Base-by-base conservation (phyloP, 1,284 basidiomycete species). In the Apiotrichum gracile region DNA sequence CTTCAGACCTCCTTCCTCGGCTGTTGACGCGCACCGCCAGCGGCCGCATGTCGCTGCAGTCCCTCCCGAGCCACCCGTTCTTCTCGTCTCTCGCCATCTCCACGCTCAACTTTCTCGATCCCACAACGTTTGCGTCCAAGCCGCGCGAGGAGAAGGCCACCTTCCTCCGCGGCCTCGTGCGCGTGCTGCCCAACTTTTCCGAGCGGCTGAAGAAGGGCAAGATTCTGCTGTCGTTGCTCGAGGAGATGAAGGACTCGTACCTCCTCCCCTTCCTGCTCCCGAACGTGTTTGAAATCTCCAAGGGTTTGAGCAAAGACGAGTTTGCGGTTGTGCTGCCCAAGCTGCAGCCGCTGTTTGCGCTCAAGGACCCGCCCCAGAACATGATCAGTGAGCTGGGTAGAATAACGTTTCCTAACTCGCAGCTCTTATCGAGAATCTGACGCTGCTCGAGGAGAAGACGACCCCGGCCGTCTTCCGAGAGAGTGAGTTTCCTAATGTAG, bases 1-100 rank as follows among this genome's bases (percentile, higher is more conserved):
- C 35, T 19, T 5, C 60, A 93, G 91, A 82, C 45, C 80, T 96
- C 27, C 79, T 97, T 42, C 80, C 81, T 25, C 81, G 84, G 2
- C 78, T 96, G 31, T 80, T 96, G 54, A 93, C 91, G 3, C 82
- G 91, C 50, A 83, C 85, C 60, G 82, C 88, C 16, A 79, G 80
- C 31, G 80, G 79, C 43, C 79, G 96, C 25, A 85, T 91, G 14
- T 84, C 84, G 0, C 88, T 94, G 3, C 77, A 82, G 4, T 83
- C 85, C 1, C 83, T 98, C 37, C 85, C 90, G 8, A 81, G 85
- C 0, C 85, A 91, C 62, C 71, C 87, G 0, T 97, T 96, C 80
- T 98, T 98, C 77, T 94, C 91, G 5, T 93, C 91, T 9, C 79
- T 97, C n/a, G 88, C 94, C 16, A 93, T 98, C 33, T 94, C 91